These are phyloP conservation scores for Schizopora paradoxa DNA, from an alignment of 1,284 basidiomycete genomes.

Conservation along the genomic window DNA sequence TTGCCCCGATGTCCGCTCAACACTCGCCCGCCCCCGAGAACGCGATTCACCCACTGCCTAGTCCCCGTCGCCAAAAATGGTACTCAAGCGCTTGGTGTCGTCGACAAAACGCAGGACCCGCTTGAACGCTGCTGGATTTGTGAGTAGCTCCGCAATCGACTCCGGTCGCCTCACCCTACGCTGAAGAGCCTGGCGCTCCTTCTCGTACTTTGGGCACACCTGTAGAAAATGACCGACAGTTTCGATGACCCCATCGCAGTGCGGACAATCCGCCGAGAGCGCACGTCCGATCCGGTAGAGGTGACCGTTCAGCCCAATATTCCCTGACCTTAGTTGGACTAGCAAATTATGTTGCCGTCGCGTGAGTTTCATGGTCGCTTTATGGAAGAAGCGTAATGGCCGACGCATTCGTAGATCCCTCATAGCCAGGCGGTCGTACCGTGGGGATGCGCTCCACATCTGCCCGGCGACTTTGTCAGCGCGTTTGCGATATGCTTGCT, in stretches of 20 bases:
- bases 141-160: background rate
- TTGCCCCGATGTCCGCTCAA: too few species aligned
- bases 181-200: background rate
- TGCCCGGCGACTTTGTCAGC: background rate
- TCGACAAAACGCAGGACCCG: background rate
- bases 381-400: background rate
- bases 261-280: conserved; percentile 1
- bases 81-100: background rate
- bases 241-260: background rate
- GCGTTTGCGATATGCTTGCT: background rate
- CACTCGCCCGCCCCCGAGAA: too few species aligned
- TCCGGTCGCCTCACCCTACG: background rate
- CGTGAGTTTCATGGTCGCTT: conserved; percentile 2
- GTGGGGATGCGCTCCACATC: background rate
- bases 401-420: background rate
- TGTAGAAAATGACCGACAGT: conserved; percentile 2
- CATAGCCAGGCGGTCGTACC: too few species aligned
- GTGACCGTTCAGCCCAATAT: conserved; percentile 7
- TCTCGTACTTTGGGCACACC: conserved; percentile 4
- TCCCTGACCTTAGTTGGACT: conserved; percentile 9
- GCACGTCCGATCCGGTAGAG: conserved; percentile 9
- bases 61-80: background rate
- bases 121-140: background rate
- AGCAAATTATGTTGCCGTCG: conserved; percentile 9
- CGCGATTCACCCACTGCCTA: too few species aligned